A percentile compares a stretch with the other conserved stretches of the same genome.
phyloP scores from a whole-genome alignment of 208 protist genomes.

The Pavlovales sp. region DNA sequence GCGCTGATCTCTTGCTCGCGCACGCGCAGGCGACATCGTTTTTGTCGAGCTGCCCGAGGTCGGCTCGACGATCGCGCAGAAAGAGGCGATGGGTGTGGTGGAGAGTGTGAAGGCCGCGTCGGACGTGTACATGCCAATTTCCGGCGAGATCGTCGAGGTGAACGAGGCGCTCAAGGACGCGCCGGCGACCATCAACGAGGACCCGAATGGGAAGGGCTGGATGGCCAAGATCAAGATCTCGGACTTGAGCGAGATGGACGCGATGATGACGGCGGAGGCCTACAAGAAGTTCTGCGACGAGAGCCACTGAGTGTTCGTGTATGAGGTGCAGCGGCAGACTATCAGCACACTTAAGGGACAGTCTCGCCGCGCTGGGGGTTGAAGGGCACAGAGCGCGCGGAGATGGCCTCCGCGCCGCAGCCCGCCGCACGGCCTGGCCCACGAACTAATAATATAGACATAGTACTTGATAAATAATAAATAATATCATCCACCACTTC shows the following conservation, averaged over 20 bases:
- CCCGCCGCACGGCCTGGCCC: no score
- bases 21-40: conserved; percentile 31
- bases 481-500: no score
- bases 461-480: no score
- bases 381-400: no score
- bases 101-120: conserved; percentile 42
- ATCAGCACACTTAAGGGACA: no score
- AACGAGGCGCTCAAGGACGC: conserved; percentile 32
- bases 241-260: not conserved
- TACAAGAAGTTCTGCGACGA: not conserved
- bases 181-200: conserved; percentile 17
- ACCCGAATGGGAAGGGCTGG: conserved; percentile 11
- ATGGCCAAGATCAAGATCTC: conserved; percentile 38
- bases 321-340: no score
- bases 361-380: no score
- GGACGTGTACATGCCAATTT: conserved; percentile 37
- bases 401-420: no score
- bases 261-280: not conserved
- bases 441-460: no score
- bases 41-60: conserved; percentile 44
- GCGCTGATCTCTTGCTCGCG: no score
- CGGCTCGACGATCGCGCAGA: not conserved
- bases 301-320: no score
- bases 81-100: conserved; percentile 23
- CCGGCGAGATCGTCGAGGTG: conserved; percentile 16